These are phyloP conservation scores for Hyphodiscus hymeniophilus DNA, from an alignment of 495 filamentous ascomycete species.

Conservation along the genomic window DNA sequence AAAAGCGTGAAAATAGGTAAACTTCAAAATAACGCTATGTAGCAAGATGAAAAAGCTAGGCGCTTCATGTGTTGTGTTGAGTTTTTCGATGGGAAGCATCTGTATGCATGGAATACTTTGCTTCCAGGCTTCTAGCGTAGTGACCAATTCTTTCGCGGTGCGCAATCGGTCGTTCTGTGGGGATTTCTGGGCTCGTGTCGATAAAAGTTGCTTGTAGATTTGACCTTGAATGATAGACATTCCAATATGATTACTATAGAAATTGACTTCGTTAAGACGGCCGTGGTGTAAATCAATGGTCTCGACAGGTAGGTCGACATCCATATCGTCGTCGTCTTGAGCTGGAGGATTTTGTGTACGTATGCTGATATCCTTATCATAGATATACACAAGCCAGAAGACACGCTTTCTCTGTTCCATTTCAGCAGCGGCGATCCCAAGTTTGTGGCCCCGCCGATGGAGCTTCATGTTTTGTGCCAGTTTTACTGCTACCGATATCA, in stretches of 20 bases:
- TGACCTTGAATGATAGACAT: conserved; percentile 86
- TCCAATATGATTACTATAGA: conserved; percentile 80
- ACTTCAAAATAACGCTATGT: conserved; percentile 19
- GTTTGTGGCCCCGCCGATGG: conserved; percentile 80
- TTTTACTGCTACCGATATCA: conserved; percentile 85
- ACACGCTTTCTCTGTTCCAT: conserved; percentile 90
- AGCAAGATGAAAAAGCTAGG: conserved; percentile 18
- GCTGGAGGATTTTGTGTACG: conserved; percentile 28
- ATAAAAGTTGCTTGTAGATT: conserved; percentile 89
- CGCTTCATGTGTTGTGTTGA: conserved; percentile 16
- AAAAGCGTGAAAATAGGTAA: conserved; percentile 16
- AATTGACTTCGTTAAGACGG: conserved; percentile 83
- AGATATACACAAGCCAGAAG: conserved; percentile 93
- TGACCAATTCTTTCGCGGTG: conserved; percentile 88
- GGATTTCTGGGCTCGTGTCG: conserved; percentile 80
- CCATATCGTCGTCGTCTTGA: conserved; percentile 95
- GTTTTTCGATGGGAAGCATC: conserved; percentile 17
- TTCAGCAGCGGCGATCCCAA: conserved; percentile 82
- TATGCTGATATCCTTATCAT: conserved; percentile 90
- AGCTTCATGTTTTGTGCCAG: conserved; percentile 91
- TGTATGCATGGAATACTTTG: conserved; percentile 74
- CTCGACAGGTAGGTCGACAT: conserved; percentile 85
- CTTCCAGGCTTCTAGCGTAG: conserved; percentile 90
- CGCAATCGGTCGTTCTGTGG: conserved; percentile 85
- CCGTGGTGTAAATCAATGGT: conserved; percentile 80